A percentile compares a stretch with the other conserved stretches of the same genome.
These are phyloP conservation scores for Neurospora africana DNA, from an alignment of 495 filamentous ascomycete species.

Conservation along the genomic window DNA sequence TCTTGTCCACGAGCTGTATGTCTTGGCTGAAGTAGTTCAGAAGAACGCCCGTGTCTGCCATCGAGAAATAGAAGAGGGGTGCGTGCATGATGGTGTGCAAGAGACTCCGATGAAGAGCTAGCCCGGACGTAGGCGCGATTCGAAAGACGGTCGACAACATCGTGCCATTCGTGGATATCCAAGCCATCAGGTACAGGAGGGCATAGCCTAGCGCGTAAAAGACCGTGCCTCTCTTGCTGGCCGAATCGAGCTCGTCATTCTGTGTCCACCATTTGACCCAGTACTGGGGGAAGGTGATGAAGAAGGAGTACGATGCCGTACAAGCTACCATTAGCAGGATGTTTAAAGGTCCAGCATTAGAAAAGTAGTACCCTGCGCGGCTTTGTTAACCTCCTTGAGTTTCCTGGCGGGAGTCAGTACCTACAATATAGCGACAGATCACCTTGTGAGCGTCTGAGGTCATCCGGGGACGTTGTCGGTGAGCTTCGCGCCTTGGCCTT, in stretches of 20 bases:
- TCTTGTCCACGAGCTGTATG: slow-evolving; percentile 49
- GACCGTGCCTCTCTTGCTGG: not conserved
- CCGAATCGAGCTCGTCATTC: not conserved
- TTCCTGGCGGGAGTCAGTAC: not conserved
- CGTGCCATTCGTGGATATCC: slow-evolving; percentile 16
- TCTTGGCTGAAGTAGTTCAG: slow-evolving; percentile 47
- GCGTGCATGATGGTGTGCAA: slow-evolving; percentile 8
- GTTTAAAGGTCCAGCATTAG: slow-evolving; percentile 38
- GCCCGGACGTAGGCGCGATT: slow-evolving; percentile 9
- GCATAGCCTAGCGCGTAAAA: slow-evolving; percentile 24
- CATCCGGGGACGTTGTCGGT: not conserved
- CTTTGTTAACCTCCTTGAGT: not conserved
- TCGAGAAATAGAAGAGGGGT: slow-evolving; percentile 4
- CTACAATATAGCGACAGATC: slow-evolving; percentile 19
- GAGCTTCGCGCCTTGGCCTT: not conserved
- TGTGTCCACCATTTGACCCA: slow-evolving; percentile 34
- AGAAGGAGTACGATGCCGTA: slow-evolving; percentile 23
- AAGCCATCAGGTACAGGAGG: slow-evolving; percentile 18
- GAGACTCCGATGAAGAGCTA: slow-evolving; percentile 12
- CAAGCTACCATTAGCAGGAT: slow-evolving; percentile 29
- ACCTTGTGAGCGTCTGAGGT: slow-evolving; percentile 1
- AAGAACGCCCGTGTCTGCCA: slow-evolving; percentile 13
- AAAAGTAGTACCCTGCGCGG: slow-evolving; percentile 43
- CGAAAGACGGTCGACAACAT: slow-evolving; percentile 12
- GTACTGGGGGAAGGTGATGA: slow-evolving; percentile 26